These are phyloP conservation scores for Podaxis rugospora DNA, from an alignment of 768 basidiomycete species.

Conservation along the genomic window DNA sequence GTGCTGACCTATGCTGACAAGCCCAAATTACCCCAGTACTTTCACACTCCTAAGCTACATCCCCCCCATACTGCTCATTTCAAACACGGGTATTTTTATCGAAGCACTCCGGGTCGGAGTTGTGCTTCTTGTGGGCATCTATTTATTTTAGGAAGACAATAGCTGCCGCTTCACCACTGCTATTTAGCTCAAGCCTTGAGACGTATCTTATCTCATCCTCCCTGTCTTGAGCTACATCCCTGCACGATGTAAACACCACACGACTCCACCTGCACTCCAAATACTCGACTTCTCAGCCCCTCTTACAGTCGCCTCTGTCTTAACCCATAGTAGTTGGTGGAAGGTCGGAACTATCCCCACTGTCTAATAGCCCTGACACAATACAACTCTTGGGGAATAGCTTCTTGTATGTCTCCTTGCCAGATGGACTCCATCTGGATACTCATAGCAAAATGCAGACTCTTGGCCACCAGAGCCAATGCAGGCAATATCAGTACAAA, in stretches of 20 bases:
- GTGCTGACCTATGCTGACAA: neutral
- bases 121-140: neutral
- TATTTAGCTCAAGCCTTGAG: neutral
- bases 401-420: neutral
- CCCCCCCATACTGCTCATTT: neutral
- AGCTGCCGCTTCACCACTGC: neutral
- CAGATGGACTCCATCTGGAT: neutral
- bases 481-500: neutral
- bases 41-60: neutral
- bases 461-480: neutral
- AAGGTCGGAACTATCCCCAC: neutral
- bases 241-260: neutral
- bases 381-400: neutral
- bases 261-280: neutral
- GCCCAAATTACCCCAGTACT: neutral
- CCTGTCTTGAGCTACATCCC: neutral
- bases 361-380: neutral
- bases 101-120: neutral
- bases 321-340: too few species aligned
- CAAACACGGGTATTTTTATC: neutral
- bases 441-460: neutral
- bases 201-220: neutral
- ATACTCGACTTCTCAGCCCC: neutral
- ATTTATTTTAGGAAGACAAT: neutral
- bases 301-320: neutral